Evolutionary conservation across 257 asterid genomes (phyloP).

Genomic region (Petunia secreta): DNA sequence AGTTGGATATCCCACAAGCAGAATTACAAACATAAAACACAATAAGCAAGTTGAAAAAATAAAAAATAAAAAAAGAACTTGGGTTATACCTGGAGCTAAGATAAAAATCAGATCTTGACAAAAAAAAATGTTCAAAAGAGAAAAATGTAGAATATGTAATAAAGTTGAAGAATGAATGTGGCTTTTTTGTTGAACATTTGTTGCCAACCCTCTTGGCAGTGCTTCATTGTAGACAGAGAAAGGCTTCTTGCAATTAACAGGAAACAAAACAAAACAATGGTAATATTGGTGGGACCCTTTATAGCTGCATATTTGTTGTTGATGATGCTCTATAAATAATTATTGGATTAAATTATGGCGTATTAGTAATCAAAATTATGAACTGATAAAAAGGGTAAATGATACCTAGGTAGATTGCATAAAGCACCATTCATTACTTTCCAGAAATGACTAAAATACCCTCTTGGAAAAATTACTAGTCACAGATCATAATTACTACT

Average conservation of each 20-base stretch:
- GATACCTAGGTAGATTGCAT: no score
- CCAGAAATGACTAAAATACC: slow-evolving; percentile 23
- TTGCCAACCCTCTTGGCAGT: slow-evolving; percentile 50
- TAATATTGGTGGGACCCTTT: slow-evolving; percentile 58
- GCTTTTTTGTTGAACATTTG: slow-evolving; percentile 33
- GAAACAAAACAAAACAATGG: slow-evolving; percentile 19
- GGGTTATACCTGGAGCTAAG: slow-evolving; percentile 38
- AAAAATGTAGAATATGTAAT: slow-evolving; percentile 36
- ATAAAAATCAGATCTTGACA: slow-evolving; percentile 57
- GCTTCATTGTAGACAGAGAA: slow-evolving; percentile 48
- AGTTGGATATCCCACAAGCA: neutral
- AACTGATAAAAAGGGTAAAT: no score
- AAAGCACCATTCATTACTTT: no score
- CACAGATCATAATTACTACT: neutral
- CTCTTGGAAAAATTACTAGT: neutral
- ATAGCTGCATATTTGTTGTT: slow-evolving; percentile 65
- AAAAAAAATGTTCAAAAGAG: slow-evolving; percentile 35
- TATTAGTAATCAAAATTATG: neutral
- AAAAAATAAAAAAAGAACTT: slow-evolving; percentile 33
- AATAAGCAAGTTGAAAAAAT: slow-evolving; percentile 24
- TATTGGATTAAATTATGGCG: slow-evolving; percentile 26
- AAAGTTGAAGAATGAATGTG: slow-evolving; percentile 36
- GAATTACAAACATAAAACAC: neutral
- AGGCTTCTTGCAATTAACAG: slow-evolving; percentile 30
- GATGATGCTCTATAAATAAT: slow-evolving; percentile 44